Percentiles rank a stretch among this genome's conserved stretches.
phyloP scores from a whole-genome alignment of 2,329 filamentous ascomycete genomes.

The Phaeosphaeria sp. region DNA sequence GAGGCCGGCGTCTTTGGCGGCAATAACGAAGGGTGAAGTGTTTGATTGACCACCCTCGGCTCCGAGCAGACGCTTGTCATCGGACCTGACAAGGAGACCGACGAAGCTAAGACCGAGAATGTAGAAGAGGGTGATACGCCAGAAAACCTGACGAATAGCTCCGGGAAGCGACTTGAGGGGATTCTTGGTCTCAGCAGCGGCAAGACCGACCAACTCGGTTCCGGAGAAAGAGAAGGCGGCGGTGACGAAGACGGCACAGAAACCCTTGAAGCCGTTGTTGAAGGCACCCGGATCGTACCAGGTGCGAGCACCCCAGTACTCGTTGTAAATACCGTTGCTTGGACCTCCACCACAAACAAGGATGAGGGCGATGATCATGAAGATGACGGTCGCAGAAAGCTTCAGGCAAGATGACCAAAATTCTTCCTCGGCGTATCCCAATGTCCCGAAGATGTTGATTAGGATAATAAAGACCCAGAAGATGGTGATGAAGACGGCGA shows the following conservation, averaged over 20 bases:
- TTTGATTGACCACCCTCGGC: conserved; percentile 40
- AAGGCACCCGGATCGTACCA: conserved; percentile 65
- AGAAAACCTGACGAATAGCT: conserved; percentile 56
- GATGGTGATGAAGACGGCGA: conserved; percentile 47
- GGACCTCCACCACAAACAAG: conserved; percentile 65
- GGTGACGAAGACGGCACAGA: conserved; percentile 69
- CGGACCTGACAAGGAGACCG: conserved; percentile 51
- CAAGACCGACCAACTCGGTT: conserved; percentile 67
- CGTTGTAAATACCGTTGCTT: conserved; percentile 51
- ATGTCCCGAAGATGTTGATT: conserved; percentile 49
- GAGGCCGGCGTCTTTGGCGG: conserved; percentile 67
- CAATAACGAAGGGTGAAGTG: conserved; percentile 72
- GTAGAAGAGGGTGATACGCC: conserved; percentile 57
- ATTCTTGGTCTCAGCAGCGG: conserved; percentile 65
- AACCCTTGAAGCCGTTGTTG: conserved; percentile 67
- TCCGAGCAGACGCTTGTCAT: conserved; percentile 45
- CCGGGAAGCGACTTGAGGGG: conserved; percentile 58
- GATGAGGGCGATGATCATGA: conserved; percentile 58
- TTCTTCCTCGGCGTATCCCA: conserved; percentile 52
- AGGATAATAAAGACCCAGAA: conserved; percentile 48
- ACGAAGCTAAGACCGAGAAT: conserved; percentile 53
- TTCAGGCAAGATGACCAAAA: conserved; percentile 49
- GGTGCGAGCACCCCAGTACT: conserved; percentile 67
- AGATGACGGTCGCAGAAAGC: conserved; percentile 45
- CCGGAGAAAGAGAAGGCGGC: conserved; percentile 69